Evolutionary conservation across 108 stramenopile genomes (phyloP).

Genomic region (Heterococcus sp.): DNA sequence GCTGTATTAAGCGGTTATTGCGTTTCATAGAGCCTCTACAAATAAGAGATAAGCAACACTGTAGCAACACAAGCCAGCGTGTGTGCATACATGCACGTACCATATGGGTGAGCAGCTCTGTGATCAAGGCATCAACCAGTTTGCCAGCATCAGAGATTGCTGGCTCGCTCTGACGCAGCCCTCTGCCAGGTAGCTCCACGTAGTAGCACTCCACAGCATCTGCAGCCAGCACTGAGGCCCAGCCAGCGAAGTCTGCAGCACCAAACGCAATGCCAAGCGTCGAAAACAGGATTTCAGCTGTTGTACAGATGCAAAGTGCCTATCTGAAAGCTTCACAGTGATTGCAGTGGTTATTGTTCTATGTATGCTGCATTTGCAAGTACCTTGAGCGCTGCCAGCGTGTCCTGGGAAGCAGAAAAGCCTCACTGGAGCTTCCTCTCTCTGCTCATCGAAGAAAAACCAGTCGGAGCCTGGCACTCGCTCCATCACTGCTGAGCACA

Average conservation of each 20-base stretch:
- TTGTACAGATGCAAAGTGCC: not conserved
- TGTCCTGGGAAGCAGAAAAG: constrained; percentile 33
- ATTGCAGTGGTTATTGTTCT: too few relatives aligned
- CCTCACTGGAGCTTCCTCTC: constrained; percentile 26
- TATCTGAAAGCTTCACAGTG: not conserved
- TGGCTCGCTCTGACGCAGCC: constrained; percentile 3
- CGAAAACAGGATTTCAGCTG: not conserved
- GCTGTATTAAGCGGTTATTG: too few relatives aligned
- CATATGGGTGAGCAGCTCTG: constrained; percentile 31
- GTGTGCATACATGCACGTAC: too few relatives aligned
- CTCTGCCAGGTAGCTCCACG: constrained; percentile 32
- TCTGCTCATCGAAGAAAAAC: constrained; percentile 10
- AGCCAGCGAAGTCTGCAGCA: constrained; percentile 15
- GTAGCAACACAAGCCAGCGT: too few relatives aligned
- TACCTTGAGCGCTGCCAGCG: constrained; percentile 14
- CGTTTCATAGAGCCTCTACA: too few relatives aligned
- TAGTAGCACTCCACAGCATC: constrained; percentile 42
- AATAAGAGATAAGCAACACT: too few relatives aligned
- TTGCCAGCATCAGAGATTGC: not conserved
- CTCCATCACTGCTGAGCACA: too few relatives aligned
- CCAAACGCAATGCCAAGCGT: not conserved
- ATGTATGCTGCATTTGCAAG: not conserved
- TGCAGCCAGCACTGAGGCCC: constrained; percentile 11
- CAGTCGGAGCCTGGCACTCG: constrained; percentile 12
- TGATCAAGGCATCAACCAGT: constrained; percentile 13